Evolutionary conservation across 768 basidiomycete species (phyloP), one percentile per base, ranked within the genome.

Genomic region (Kwoniella mangroviensis): DNA sequence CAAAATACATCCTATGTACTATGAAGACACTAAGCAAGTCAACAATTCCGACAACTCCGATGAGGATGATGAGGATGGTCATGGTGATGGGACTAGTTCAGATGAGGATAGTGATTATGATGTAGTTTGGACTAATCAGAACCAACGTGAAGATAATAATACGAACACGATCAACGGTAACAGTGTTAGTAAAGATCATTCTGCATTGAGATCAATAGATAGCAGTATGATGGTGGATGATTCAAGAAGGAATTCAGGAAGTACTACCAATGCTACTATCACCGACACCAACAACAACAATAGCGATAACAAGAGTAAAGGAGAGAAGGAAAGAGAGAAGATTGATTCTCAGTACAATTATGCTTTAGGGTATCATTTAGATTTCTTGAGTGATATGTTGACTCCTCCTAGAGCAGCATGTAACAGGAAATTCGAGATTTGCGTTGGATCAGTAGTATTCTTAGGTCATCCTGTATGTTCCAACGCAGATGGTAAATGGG

Each of bases 381-480:
- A 91, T 69, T 92, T 93, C 77, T 86, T 98, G 40, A 92, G 92
- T 26, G 87, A 87, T 54, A 84, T 96, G 73, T 86, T 98, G 2
- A 91, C 91, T 69, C 94, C 96, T 0, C 80, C 89, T 55, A 84
- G 85, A 40, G 86, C 89, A 15, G 88, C 94, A 82, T 97, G 94
- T 76, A 93, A 99, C 83, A 92, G 93, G 82, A 93, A 93, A 78
- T 98, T 97, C 79, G 94, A 96, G 81, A 87, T 99, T 40, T 84
- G 92, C 51, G 90, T 97, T 26, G 94, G 98, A 79, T 90, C 94
- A 75, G 86, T 98, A 26, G 92, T 89, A 5, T 98, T 98, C 81
- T 87, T 98, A 54, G 97, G 97, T 0, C 95, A 98, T 81, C 97
- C 96, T 1, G 94, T 98, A 2, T 92, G 91, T 79, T 88, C 88